Conservation (phyloP, 768 basidiomycete species). For the Tulasnella calospora region DNA sequence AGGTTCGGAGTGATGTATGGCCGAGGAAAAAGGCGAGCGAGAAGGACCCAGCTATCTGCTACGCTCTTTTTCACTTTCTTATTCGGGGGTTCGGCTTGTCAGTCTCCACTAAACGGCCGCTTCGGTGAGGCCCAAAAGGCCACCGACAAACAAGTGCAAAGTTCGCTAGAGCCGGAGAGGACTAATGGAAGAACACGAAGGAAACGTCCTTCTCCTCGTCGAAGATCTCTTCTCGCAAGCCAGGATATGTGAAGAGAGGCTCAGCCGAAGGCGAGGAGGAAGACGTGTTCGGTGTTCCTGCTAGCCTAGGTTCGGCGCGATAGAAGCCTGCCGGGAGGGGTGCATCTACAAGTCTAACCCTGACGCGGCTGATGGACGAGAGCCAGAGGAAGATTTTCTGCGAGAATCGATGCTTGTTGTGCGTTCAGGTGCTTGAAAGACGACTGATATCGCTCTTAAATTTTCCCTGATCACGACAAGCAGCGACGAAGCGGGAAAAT, state of each 20-base stretch:
- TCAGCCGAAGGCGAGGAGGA: constrained; percentile 28
- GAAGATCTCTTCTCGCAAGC: constrained; percentile 81
- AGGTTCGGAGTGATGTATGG: constrained; percentile 70
- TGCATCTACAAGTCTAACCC: constrained; percentile 65
- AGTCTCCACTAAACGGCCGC: constrained; percentile 72
- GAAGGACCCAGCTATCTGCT: constrained; percentile 59
- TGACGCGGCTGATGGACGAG: not conserved
- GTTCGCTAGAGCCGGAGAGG: constrained; percentile 26
- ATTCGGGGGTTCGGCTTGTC: constrained; percentile 55
- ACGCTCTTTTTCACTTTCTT: constrained; percentile 60
- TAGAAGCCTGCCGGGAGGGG: constrained; percentile 36
- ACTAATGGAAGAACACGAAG: constrained; percentile 54
- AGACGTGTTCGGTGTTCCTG: constrained; percentile 16
- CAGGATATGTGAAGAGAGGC: constrained; percentile 60
- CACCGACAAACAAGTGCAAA: constrained; percentile 54
- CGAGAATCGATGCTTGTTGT: not conserved
- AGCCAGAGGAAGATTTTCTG: not conserved
- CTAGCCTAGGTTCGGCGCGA: not conserved
- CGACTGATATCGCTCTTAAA: not conserved
- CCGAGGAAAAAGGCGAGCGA: constrained; percentile 75
- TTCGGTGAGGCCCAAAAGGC: constrained; percentile 58
- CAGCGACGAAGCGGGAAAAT: not conserved
- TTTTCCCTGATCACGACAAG: not conserved
- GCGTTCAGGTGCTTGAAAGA: not conserved
- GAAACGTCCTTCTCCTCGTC: constrained; percentile 88